These are phyloP conservation scores for Beauveria pseudobassiana DNA, from an alignment of 2,329 filamentous ascomycete species.

Conservation along the genomic window DNA sequence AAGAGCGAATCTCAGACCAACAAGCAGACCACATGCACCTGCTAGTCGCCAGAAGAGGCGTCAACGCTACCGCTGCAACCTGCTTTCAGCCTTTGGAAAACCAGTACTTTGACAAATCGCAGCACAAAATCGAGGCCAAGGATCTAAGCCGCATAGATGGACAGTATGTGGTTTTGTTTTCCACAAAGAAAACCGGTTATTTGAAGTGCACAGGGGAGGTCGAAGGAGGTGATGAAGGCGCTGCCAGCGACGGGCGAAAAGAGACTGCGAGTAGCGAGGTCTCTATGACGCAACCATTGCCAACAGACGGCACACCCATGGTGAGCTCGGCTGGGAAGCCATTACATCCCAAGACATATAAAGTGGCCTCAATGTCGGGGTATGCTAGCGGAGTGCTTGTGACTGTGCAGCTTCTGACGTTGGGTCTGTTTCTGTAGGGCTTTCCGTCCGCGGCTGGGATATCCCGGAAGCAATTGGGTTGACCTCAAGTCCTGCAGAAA, in stretches of 20 bases:
- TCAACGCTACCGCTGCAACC: neutral
- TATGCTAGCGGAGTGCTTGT: neutral
- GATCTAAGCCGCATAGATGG: neutral
- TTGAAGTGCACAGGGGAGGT: neutral
- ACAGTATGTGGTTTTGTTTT: neutral
- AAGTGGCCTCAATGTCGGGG: neutral
- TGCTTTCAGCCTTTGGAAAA: neutral
- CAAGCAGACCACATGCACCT: neutral
- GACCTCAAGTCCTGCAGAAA: too few species aligned
- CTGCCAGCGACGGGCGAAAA: neutral
- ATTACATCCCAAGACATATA: neutral
- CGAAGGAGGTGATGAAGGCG: neutral
- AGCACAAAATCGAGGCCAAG: neutral
- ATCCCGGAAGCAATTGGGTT: too few species aligned
- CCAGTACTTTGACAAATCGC: neutral
- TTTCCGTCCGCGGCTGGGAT: neutral
- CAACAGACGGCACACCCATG: neutral
- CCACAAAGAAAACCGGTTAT: neutral
- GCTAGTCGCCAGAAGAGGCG: neutral
- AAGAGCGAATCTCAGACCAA: neutral
- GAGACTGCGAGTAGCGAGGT: too few species aligned
- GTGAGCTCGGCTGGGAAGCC: neutral
- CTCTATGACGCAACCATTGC: neutral
- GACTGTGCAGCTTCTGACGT: neutral
- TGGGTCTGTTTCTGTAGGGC: neutral